Evolutionary conservation across 106 monocot genomes (phyloP), one percentile per base, ranked within the genome.

Genomic region (Dioscorea alata): DNA sequence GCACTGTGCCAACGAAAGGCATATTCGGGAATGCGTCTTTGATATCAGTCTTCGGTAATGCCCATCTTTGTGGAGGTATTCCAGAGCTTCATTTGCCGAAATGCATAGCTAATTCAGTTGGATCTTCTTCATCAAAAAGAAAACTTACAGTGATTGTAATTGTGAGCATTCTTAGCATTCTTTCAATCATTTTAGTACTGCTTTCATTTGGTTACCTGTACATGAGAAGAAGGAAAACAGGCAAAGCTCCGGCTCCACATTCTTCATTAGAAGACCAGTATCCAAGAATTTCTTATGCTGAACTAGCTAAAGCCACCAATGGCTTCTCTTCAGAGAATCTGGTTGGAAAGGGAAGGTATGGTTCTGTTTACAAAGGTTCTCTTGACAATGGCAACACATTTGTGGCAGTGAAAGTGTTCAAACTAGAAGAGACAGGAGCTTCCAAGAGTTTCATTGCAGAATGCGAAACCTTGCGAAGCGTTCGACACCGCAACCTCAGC

Each of bases 31-130:
- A 67, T 51, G 67, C 51, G 12, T 50, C 50, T 13, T 49, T 31
- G 1, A 33, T 57, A 15, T 74, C 65, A 12, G 8, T 74, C 20
- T 6, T 24, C 4, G 74, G 74, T 2, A 74, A 74, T 19, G 20
- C 18, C 33, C 21, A 21, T 20, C 57, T 74, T 1, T 74, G 74
- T 49, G 74, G 74, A 19, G 74, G 74, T n/a, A 57, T 74, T 20
- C 53, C 65, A 35, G 16, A 74, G 20, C 34, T 74, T 15, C 65
- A 66, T 3, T 34, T 74, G 6, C 65, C 56, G 4, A 2, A 20
- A 53, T 74, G 74, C 33, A 42, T 0, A 42, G 21, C 66, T 17
- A n/a, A n/a, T n/a, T 12, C 19, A 4, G 23, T 2, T 50, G 18
- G 18, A 54, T 19, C 54, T 19, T 12, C 66, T 22, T 12, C 22